These are phyloP conservation scores for Umbelopsis vinacea DNA, from an alignment of 192 early-diverging fungal species.

Conservation along the genomic window DNA sequence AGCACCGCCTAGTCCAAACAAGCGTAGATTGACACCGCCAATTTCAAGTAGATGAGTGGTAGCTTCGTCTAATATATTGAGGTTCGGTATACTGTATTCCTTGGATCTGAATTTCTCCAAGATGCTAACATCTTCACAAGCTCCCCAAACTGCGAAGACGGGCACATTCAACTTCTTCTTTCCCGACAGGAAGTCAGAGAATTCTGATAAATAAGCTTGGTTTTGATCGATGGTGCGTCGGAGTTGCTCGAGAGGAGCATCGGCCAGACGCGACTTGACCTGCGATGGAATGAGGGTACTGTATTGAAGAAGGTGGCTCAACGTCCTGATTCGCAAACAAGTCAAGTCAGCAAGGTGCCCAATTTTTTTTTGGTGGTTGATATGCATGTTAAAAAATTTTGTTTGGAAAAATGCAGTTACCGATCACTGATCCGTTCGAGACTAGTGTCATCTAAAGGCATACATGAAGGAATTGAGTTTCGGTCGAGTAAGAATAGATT, in stretches of 20 bases:
- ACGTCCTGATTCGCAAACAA: constrained; percentile 40
- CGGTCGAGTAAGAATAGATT: constrained; percentile 2
- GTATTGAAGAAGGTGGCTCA: constrained; percentile 62
- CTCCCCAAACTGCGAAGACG: constrained; percentile 66
- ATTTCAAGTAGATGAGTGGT: constrained; percentile 52
- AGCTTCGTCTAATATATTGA: constrained; percentile 60
- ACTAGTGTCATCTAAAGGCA: constrained; percentile 45
- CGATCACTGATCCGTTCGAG: constrained; percentile 57
- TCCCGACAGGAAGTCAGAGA: constrained; percentile 50
- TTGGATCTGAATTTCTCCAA: constrained; percentile 56
- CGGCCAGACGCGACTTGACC: constrained; percentile 44
- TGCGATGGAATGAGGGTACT: constrained; percentile 54
- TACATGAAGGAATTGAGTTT: too few species aligned
- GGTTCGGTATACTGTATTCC: constrained; percentile 53
- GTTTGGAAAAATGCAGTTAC: constrained; percentile 25
- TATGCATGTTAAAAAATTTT: not conserved
- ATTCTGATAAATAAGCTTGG: constrained; percentile 53
- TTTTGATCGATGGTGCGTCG: constrained; percentile 48
- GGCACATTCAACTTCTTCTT: constrained; percentile 53
- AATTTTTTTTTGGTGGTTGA: not conserved
- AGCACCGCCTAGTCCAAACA: constrained; percentile 65
- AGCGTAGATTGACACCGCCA: constrained; percentile 58
- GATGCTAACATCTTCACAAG: constrained; percentile 62
- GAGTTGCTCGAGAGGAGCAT: constrained; percentile 44
- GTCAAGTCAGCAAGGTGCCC: not conserved